These are phyloP conservation scores for Arabidopsis suecica DNA, from an alignment of 345 rosid species.

Conservation along the genomic window DNA sequence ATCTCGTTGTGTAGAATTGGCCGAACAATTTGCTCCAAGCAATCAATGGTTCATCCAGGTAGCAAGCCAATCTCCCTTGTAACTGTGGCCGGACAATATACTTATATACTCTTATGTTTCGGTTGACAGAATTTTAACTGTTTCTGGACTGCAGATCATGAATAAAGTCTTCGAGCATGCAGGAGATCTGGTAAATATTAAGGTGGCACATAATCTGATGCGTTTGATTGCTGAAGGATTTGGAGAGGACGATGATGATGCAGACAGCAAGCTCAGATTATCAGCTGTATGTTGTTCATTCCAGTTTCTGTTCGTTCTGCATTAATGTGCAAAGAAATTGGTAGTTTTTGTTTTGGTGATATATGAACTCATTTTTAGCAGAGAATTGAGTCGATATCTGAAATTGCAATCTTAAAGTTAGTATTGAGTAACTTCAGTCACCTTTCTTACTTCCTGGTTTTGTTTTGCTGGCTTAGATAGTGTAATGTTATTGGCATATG, in stretches of 20 bases:
- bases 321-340: slow-evolving; percentile 17
- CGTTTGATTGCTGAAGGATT: slow-evolving; percentile 96
- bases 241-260: slow-evolving; percentile 88
- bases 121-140: slow-evolving; percentile 32
- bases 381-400: slow-evolving; percentile 17
- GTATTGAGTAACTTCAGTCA: slow-evolving; percentile 6
- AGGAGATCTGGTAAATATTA: slow-evolving; percentile 90
- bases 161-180: slow-evolving; percentile 98
- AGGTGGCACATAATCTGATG: slow-evolving; percentile 97
- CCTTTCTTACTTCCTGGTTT: slow-evolving; percentile 1
- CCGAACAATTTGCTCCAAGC: slow-evolving; percentile 98
- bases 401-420: neutral
- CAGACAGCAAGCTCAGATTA: slow-evolving; percentile 86
- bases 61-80: slow-evolving; percentile 31
- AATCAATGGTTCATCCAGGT: slow-evolving; percentile 99
- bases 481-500: slow-evolving; percentile 12
- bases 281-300: slow-evolving; percentile 80
- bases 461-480: neutral
- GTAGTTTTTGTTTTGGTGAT: slow-evolving; percentile 18
- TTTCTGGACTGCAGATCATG: slow-evolving; percentile 68
- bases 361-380: neutral
- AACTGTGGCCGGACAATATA: neutral
- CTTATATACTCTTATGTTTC: neutral
- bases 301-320: slow-evolving; percentile 24
- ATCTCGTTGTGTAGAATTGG: slow-evolving; percentile 93